Evolutionary conservation across 768 basidiomycete species (phyloP).

Genomic region (Boletellus sp.): DNA sequence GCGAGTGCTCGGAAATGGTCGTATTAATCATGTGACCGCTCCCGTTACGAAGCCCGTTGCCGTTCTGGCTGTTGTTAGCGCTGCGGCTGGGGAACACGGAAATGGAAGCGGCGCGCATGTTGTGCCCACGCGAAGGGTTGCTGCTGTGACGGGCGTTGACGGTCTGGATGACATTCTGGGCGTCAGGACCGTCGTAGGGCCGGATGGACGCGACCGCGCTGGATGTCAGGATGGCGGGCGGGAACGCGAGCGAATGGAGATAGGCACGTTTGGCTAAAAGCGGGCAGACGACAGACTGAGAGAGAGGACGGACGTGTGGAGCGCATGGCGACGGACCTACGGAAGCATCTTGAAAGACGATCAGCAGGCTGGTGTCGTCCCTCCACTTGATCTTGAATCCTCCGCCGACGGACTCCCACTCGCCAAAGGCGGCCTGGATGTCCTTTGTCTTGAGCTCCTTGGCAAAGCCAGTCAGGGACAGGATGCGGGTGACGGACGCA

Average conservation of each 20-base stretch:
- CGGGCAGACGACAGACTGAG: background rate
- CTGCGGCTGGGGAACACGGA: slow-evolving; percentile 59
- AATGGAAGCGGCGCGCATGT: slow-evolving; percentile 63
- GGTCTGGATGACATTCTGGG: slow-evolving; percentile 76
- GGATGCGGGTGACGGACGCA: slow-evolving; percentile 93
- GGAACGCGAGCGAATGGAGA: slow-evolving; percentile 82
- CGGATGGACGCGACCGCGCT: slow-evolving; percentile 61
- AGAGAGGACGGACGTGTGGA: background rate
- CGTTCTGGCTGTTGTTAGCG: slow-evolving; percentile 36
- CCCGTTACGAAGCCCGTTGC: slow-evolving; percentile 26
- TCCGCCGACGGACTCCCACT: slow-evolving; percentile 81
- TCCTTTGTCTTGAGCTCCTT: slow-evolving; percentile 98
- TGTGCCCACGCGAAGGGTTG: slow-evolving; percentile 67
- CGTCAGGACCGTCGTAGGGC: slow-evolving; percentile 95
- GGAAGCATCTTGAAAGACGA: slow-evolving; percentile 89
- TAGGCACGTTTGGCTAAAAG: slow-evolving; percentile 44
- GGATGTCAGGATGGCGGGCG: slow-evolving; percentile 61
- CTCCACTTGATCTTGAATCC: slow-evolving; percentile 99
- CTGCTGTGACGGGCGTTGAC: slow-evolving; percentile 71
- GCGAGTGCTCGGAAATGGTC: slow-evolving; percentile 51
- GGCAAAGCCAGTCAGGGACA: slow-evolving; percentile 87
- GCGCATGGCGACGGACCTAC: slow-evolving; percentile 61
- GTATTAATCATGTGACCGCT: slow-evolving; percentile 37
- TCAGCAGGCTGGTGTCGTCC: slow-evolving; percentile 92
- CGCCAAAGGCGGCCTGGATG: slow-evolving; percentile 85